A percentile compares a stretch with the other conserved stretches of the same genome.
Conservation (phyloP, 495 filamentous ascomycete species). For the Tuber borchii region DNA sequence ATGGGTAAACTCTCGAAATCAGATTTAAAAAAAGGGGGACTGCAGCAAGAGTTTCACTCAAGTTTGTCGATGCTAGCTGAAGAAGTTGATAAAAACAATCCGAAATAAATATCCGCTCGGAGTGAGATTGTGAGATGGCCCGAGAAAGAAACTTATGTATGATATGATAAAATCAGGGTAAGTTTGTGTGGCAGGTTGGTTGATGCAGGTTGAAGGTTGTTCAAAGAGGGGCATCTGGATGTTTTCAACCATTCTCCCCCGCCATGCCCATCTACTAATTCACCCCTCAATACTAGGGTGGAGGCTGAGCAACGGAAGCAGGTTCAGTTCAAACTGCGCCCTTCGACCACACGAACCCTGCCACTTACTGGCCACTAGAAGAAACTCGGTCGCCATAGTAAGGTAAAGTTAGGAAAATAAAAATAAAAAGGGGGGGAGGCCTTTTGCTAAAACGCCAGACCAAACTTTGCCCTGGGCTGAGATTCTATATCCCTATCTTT, state of each 20-base stretch:
- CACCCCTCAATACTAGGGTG: not conserved
- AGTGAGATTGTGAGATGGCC: not conserved
- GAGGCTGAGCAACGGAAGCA: conserved; percentile 22
- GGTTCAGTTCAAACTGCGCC: conserved; percentile 7
- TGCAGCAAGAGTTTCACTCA: not conserved
- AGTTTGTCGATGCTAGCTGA: not conserved
- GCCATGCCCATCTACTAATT: not conserved
- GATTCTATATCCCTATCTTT: not conserved
- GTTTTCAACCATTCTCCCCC: conserved; percentile 21
- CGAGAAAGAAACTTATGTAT: not conserved
- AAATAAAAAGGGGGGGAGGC: not conserved
- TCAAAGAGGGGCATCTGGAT: conserved; percentile 27
- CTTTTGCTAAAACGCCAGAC: not conserved
- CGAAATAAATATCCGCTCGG: not conserved
- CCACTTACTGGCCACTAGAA: conserved; percentile 1
- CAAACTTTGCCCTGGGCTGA: not conserved
- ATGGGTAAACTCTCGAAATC: not conserved
- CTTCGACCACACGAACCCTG: not conserved
- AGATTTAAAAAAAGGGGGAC: not conserved
- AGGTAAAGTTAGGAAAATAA: not conserved
- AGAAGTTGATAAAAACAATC: not conserved
- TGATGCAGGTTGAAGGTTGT: not conserved
- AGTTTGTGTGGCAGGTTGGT: not conserved
- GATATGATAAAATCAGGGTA: not conserved
- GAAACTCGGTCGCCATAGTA: not conserved